These are phyloP conservation scores for Daedalea quercina DNA, from an alignment of 768 basidiomycete species.

Conservation along the genomic window DNA sequence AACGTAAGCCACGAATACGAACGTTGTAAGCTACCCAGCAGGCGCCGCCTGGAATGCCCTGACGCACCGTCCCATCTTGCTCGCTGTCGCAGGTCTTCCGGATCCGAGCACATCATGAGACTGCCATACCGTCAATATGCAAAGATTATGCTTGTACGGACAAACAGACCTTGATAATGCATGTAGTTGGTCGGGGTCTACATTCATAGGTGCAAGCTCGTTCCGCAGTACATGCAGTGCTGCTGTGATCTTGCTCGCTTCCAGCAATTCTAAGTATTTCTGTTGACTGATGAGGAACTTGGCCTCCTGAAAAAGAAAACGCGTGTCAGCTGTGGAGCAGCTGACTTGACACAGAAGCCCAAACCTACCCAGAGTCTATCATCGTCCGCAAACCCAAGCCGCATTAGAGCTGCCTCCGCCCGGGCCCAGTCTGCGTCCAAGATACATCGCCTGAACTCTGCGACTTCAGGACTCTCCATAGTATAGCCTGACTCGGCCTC, in stretches of 20 bases:
- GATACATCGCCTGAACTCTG: constrained; percentile 75
- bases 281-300: constrained; percentile 88
- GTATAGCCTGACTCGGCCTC: constrained; percentile 92
- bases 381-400: constrained; percentile 62
- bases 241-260: constrained; percentile 68
- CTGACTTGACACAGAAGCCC: not conserved
- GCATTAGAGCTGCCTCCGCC: constrained; percentile 62
- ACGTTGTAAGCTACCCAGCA: constrained; percentile 85
- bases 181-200: constrained; percentile 78
- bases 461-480: constrained; percentile 72
- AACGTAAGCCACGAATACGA: constrained; percentile 14
- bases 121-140: constrained; percentile 33
- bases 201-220: constrained; percentile 79
- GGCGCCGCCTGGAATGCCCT: constrained; percentile 66
- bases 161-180: constrained; percentile 75
- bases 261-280: constrained; percentile 92
- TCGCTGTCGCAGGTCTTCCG: constrained; percentile 73
- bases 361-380: constrained; percentile 62
- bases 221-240: constrained; percentile 84
- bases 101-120: constrained; percentile 87
- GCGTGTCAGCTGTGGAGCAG: not conserved
- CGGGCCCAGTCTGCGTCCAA: constrained; percentile 76
- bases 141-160: not conserved
- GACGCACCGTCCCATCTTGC: constrained; percentile 88
- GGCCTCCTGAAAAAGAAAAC: constrained; percentile 46